These are phyloP conservation scores for Trichomonascaceae sp. DNA, from an alignment of 1,139 yeast genomes.

Conservation along the genomic window DNA sequence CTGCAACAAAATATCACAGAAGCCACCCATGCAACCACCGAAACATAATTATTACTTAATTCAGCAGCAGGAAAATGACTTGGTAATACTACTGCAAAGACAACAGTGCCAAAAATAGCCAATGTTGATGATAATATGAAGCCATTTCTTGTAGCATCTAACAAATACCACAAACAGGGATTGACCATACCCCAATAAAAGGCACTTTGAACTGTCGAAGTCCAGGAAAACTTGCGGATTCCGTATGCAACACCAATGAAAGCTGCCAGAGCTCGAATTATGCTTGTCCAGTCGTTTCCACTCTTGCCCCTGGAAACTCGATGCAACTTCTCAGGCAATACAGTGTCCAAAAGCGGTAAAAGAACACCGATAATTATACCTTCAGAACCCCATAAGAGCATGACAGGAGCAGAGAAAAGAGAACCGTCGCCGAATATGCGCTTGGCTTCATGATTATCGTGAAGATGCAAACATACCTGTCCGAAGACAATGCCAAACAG, in stretches of 20 bases:
- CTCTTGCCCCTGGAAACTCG: constrained; percentile 18
- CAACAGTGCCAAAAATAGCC: constrained; percentile 28
- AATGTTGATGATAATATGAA: constrained; percentile 35
- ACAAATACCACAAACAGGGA: constrained; percentile 72
- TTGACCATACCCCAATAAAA: constrained; percentile 69
- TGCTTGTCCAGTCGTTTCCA: constrained; percentile 36
- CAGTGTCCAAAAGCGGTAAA: constrained; percentile 55
- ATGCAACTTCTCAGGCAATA: constrained; percentile 35
- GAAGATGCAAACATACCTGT: constrained; percentile 30
- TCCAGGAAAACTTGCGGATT: constrained; percentile 74
- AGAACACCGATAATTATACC: constrained; percentile 61
- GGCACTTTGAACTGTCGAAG: constrained; percentile 67
- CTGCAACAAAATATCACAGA: constrained; percentile 65
- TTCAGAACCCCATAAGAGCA: constrained; percentile 40
- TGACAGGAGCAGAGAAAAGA: constrained; percentile 21
- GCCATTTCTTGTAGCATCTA: constrained; percentile 71
- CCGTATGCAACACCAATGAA: constrained; percentile 82
- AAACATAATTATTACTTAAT: constrained; percentile 22
- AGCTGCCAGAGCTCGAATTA: constrained; percentile 62
- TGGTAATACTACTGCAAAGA: constrained; percentile 29
- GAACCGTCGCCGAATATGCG: constrained; percentile 19
- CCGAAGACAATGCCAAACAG: constrained; percentile 32
- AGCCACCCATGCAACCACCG: constrained; percentile 43
- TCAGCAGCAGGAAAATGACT: constrained; percentile 23
- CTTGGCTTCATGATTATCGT: constrained; percentile 31